Evolutionary conservation across 768 basidiomycete genomes (phyloP).

Genomic region (Agrocybe pediades): DNA sequence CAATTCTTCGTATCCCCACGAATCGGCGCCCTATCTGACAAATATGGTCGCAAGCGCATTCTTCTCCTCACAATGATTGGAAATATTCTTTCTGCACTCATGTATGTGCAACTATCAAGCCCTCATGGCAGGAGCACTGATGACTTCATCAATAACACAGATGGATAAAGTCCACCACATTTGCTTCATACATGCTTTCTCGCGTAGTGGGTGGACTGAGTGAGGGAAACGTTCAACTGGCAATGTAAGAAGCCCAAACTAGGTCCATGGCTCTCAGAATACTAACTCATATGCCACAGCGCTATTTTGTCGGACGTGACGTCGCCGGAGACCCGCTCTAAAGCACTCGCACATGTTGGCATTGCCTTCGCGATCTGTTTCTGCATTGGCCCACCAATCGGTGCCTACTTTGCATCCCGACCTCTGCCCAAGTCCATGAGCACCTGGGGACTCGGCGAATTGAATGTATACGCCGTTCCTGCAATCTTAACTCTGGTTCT

Average conservation of each 20-base stretch:
- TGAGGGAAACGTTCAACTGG: slow-evolving; percentile 97
- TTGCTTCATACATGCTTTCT: slow-evolving; percentile 87
- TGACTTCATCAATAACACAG: slow-evolving; percentile 36
- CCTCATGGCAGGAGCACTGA: not conserved
- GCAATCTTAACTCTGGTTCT: slow-evolving; percentile 81
- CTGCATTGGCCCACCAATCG: slow-evolving; percentile 89
- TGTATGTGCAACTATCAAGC: slow-evolving; percentile 47
- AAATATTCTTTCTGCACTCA: slow-evolving; percentile 85
- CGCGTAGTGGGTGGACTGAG: slow-evolving; percentile 91
- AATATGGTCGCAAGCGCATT: slow-evolving; percentile 83
- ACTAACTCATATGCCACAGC: slow-evolving; percentile 37
- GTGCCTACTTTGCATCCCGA: slow-evolving; percentile 93
- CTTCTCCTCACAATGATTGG: slow-evolving; percentile 89
- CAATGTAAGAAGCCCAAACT: slow-evolving; percentile 64
- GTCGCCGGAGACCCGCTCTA: slow-evolving; percentile 75
- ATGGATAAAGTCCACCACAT: slow-evolving; percentile 89
- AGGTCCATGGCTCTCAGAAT: not conserved
- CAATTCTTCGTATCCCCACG: slow-evolving; percentile 84
- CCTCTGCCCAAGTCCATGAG: slow-evolving; percentile 66
- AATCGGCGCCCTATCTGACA: slow-evolving; percentile 86
- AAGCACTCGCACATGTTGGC: slow-evolving; percentile 88
- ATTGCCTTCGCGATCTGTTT: slow-evolving; percentile 98
- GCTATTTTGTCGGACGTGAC: slow-evolving; percentile 95
- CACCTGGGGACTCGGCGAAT: slow-evolving; percentile 51
- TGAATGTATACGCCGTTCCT: slow-evolving; percentile 93